phyloP scores from a whole-genome alignment of 208 protist genomes.

The Tritrichomonas musculus region DNA sequence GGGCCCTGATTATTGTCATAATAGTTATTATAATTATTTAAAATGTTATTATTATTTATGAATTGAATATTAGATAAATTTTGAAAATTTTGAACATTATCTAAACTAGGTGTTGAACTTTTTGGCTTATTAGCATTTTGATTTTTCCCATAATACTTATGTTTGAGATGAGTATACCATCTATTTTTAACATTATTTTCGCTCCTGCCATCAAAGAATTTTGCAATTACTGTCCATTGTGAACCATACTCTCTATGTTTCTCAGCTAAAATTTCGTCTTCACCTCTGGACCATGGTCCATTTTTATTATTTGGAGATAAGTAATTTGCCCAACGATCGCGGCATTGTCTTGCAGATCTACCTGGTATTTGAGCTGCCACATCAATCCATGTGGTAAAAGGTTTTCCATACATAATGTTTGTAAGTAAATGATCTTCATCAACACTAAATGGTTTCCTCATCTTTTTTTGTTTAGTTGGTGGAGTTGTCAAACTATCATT shows the following conservation, averaged over 20 bases:
- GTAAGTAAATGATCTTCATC: not conserved
- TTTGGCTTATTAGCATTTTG: too few species aligned
- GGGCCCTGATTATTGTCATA: too few species aligned
- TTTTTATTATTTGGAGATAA: not conserved
- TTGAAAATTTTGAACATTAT: too few species aligned
- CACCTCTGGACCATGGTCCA: not conserved
- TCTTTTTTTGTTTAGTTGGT: not conserved
- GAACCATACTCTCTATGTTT: not conserved
- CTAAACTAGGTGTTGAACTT: too few species aligned
- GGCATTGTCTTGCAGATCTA: not conserved
- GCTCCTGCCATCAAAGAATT: constrained; percentile 22
- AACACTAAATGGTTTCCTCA: not conserved
- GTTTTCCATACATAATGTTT: not conserved
- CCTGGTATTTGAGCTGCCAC: not conserved
- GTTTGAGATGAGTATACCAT: constrained; percentile 14
- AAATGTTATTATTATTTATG: too few species aligned
- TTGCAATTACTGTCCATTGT: constrained; percentile 11
- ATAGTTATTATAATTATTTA: too few species aligned
- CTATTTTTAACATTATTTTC: constrained; percentile 29
- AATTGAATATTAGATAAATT: too few species aligned
- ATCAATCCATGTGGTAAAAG: not conserved
- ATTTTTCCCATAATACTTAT: too few species aligned
- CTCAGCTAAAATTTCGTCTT: not conserved
- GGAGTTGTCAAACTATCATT: too few species aligned
- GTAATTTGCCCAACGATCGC: not conserved